phyloP scores from a whole-genome alignment of 1,139 yeast genomes.

The Lodderomyces jiufengensis region DNA sequence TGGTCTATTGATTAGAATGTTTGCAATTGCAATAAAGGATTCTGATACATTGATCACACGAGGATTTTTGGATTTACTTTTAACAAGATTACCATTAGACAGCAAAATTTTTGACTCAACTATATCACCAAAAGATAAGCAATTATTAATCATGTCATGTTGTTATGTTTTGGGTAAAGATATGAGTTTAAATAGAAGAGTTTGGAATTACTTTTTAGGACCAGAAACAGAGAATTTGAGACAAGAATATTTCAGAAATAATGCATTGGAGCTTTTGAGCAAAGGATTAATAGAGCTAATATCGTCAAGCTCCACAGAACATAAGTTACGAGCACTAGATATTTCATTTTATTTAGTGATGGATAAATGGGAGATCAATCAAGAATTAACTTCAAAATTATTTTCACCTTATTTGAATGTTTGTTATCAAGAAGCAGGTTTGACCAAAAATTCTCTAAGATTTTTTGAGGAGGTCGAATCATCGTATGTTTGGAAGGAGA shows the following conservation, averaged over 20 bases:
- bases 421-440: slow-evolving; percentile 33
- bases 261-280: slow-evolving; percentile 51
- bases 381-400: slow-evolving; percentile 63
- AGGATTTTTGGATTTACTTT: slow-evolving; percentile 81
- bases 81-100: slow-evolving; percentile 62
- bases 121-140: slow-evolving; percentile 51
- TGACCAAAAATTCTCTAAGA: slow-evolving; percentile 55
- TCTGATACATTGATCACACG: slow-evolving; percentile 70
- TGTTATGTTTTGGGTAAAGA: slow-evolving; percentile 77
- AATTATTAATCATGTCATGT: slow-evolving; percentile 58
- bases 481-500: slow-evolving; percentile 66
- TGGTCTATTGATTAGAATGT: slow-evolving; percentile 71
- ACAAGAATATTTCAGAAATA: slow-evolving; percentile 50
- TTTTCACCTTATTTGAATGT: slow-evolving; percentile 58
- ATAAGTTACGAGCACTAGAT: slow-evolving; percentile 51
- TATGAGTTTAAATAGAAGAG: slow-evolving; percentile 87
- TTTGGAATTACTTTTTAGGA: slow-evolving; percentile 91
- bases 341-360: slow-evolving; percentile 64
- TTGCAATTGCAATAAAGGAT: slow-evolving; percentile 61
- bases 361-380: slow-evolving; percentile 94
- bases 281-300: slow-evolving; percentile 53
- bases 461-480: slow-evolving; percentile 89
- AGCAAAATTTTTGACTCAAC: slow-evolving; percentile 52
- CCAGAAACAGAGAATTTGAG: slow-evolving; percentile 41
- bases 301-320: slow-evolving; percentile 24